Evolutionary conservation across 2,329 filamentous ascomycete genomes (phyloP).

Genomic region (Drechslerella dactyloides): DNA sequence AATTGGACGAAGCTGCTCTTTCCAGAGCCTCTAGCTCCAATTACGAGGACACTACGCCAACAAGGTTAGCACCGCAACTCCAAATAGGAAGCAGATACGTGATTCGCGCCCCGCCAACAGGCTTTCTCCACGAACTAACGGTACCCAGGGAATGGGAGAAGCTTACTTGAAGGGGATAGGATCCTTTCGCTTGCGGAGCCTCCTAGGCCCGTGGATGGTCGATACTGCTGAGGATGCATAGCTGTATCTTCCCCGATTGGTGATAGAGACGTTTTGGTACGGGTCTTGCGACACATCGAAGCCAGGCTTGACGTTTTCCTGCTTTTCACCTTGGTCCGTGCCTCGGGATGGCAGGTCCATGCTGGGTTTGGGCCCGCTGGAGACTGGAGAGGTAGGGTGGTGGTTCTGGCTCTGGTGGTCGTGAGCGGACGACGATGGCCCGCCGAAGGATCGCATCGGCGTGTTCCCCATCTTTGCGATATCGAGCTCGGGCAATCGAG

Average conservation of each 20-base stretch:
- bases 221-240: conserved; percentile 85
- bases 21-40: conserved; percentile 84
- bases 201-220: conserved; percentile 87
- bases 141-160: not conserved
- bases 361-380: conserved; percentile 28
- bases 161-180: conserved; percentile 98
- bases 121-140: conserved; percentile 1
- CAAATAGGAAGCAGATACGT: conserved; percentile 4
- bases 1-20: conserved; percentile 98
- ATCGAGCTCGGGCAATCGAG: conserved; percentile 42
- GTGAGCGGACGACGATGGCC: conserved; percentile 1
- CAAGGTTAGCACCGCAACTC: conserved; percentile 1
- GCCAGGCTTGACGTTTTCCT: conserved; percentile 41
- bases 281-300: conserved; percentile 48
- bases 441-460: conserved; percentile 47
- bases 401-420: conserved; percentile 10
- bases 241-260: conserved; percentile 86
- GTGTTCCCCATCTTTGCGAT: conserved; percentile 29
- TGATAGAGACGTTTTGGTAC: conserved; percentile 34
- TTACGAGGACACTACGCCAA: conserved; percentile 75
- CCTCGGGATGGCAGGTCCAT: conserved; percentile 32
- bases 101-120: not conserved
- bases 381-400: conserved; percentile 17
- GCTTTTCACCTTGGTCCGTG: conserved; percentile 10
- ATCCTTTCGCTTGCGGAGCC: conserved; percentile 92